Percentiles rank a stretch among this genome's conserved stretches.
Evolutionary conservation across 2,329 filamentous ascomycete species (phyloP).

Genomic region (Chaetomium sp.): DNA sequence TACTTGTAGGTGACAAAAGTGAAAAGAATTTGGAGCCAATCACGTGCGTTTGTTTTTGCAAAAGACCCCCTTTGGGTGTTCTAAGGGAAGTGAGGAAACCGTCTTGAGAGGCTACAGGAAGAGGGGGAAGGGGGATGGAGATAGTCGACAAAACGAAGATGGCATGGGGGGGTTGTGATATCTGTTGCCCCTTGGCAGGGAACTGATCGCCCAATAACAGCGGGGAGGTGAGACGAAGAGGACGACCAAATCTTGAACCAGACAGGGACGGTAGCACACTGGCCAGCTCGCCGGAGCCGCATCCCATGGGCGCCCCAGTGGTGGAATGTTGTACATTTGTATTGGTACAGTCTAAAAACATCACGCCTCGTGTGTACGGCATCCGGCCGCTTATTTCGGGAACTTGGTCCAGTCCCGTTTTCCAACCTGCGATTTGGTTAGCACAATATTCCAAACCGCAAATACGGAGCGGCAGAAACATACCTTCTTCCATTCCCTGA

Average conservation of each 20-base stretch:
- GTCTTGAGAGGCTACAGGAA: neutral
- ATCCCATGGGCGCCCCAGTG: neutral
- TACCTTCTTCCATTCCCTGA: constrained; percentile 92
- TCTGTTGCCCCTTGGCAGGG: constrained; percentile 12
- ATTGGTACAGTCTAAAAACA: constrained; percentile 35
- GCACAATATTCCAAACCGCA: constrained; percentile 25
- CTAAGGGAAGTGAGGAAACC: neutral
- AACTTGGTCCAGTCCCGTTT: constrained; percentile 60
- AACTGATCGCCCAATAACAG: neutral
- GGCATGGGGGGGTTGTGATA: neutral
- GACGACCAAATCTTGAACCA: neutral
- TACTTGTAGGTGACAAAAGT: constrained; percentile 7
- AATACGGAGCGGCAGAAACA: constrained; percentile 37
- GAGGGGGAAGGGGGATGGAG: neutral
- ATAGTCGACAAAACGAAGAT: neutral
- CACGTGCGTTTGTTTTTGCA: constrained; percentile 10
- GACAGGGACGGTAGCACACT: neutral
- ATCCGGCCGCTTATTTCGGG: constrained; percentile 46
- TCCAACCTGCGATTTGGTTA: constrained; percentile 51
- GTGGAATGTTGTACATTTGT: constrained; percentile 33
- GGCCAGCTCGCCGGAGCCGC: neutral
- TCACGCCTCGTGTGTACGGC: constrained; percentile 7
- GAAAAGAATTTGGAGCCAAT: constrained; percentile 12
- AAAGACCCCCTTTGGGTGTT: neutral
- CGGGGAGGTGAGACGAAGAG: neutral